Evolutionary conservation across 257 asterid species (phyloP), one percentile per base, ranked within the genome.

Genomic region (Nicotiana knightiana): DNA sequence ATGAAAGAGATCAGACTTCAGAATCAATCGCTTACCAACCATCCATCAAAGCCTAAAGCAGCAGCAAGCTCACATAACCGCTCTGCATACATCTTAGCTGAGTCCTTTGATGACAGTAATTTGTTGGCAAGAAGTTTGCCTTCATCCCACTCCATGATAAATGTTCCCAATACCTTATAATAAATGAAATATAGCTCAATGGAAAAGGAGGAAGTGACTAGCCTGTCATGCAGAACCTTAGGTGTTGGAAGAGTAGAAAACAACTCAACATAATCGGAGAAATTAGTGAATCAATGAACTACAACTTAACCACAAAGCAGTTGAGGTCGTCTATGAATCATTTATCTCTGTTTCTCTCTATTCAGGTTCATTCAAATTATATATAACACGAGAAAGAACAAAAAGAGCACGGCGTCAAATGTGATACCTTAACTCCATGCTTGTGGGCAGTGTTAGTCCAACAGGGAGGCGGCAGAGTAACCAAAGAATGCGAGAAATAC

Each of bases 391-490:
- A 64, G 76, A 17, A 63, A 46, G 37, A 46, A 6, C 26, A 37
- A 43, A 79, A 43, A 33, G 26, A 33, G 2, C 5, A 24, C 1
- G 28, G 32, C 11, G 35, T 35, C 3, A 10, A 17, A 17, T 39
- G 10, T 61, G 24, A 53, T 85, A 94, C 98, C 98, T 94, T 91
- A 35, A 96, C 98, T 3, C 99, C 98, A 84, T 96, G 98, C 63
- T 81, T 93, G 66, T 96, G 98, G 67, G 93, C 97, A 61, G 97
- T 76, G 86, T 96, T 93, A 33, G 86, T 90, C 98, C 98, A 96
- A 86, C 97, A 88, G 48, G 99, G 98, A 83, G 98, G 99, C 66
- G 98, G 99, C 84, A 96, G 67, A 5, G 98, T 94, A 85, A 96
- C 98, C 90, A 96, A 84, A 71, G 57, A 81, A 85, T 94, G 99